Percentiles rank a stretch among this genome's conserved stretches.
These are phyloP conservation scores for Syncephalastrum racemosum DNA, from an alignment of 371 early-diverging fungal genomes.

Conservation along the genomic window DNA sequence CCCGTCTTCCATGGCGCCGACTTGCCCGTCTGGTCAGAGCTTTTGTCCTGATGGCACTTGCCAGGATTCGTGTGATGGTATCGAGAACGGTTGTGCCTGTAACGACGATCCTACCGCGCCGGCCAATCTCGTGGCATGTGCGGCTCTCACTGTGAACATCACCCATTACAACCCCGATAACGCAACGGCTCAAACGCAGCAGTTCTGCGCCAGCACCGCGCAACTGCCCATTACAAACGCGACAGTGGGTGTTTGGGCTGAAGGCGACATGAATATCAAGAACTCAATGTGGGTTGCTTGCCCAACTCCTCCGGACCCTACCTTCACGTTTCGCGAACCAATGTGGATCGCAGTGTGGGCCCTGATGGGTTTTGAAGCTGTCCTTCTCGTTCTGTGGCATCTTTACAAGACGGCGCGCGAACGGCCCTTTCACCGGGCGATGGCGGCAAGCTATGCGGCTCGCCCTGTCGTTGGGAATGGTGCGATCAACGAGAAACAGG, in stretches of 20 bases:
- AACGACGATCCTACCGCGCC: slow-evolving; percentile 22
- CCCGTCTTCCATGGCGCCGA: slow-evolving; percentile 38
- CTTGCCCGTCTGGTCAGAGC: slow-evolving; percentile 42
- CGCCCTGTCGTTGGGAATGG: slow-evolving; percentile 29
- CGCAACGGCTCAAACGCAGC: slow-evolving; percentile 39
- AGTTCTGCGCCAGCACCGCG: slow-evolving; percentile 44
- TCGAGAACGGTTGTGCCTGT: slow-evolving; percentile 45
- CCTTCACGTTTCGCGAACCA: slow-evolving; percentile 54
- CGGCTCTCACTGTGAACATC: slow-evolving; percentile 44
- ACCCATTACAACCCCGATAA: slow-evolving; percentile 51
- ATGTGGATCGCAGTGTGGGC: slow-evolving; percentile 62
- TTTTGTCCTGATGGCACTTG: slow-evolving; percentile 64
- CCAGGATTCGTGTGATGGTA: slow-evolving; percentile 40
- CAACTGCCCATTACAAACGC: slow-evolving; percentile 16
- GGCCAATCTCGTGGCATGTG: slow-evolving; percentile 41
- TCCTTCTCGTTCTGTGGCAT: slow-evolving; percentile 47
- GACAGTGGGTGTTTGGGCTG: slow-evolving; percentile 26
- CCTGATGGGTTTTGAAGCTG: slow-evolving; percentile 33
- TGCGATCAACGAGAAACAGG: slow-evolving; percentile 14
- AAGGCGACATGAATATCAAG: slow-evolving; percentile 7
- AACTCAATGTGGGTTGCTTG: slow-evolving; percentile 50
- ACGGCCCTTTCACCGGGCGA: slow-evolving; percentile 39
- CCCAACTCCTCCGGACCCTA: slow-evolving; percentile 42
- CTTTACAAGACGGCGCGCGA: slow-evolving; percentile 40
- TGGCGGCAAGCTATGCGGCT: slow-evolving; percentile 29